Percentiles rank a stretch among this genome's conserved stretches.
Conservation (phyloP, 148 eudicot genomes). For the Arctostaphylos glauca region DNA sequence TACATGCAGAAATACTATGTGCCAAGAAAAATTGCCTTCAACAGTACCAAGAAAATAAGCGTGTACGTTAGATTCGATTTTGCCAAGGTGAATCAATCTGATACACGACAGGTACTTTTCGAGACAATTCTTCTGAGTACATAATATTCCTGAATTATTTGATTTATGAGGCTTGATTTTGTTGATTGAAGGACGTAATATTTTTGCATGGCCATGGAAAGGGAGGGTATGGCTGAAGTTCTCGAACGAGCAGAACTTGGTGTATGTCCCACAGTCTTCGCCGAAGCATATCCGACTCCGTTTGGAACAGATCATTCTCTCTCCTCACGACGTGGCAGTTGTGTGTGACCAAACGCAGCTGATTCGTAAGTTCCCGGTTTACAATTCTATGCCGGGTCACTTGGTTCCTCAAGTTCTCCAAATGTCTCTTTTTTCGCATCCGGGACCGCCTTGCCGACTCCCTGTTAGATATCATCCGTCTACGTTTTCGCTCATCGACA, state of each 20-base stretch:
- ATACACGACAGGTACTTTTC: no score
- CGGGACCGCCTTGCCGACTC: slow-evolving; percentile 62
- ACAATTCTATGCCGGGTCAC: slow-evolving; percentile 32
- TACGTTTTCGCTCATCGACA: slow-evolving; percentile 47
- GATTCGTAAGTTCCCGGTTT: slow-evolving; percentile 45
- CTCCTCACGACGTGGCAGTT: slow-evolving; percentile 25
- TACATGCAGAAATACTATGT: background rate
- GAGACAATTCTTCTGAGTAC: background rate
- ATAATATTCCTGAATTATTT: background rate
- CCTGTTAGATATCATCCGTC: slow-evolving; percentile 55
- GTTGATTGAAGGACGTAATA: slow-evolving; percentile 19
- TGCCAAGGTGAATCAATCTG: no score
- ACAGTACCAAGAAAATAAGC: background rate
- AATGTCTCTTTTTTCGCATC: slow-evolving; percentile 50
- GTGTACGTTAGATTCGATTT: background rate
- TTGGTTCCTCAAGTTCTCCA: slow-evolving; percentile 45
- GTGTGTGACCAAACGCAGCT: slow-evolving; percentile 28
- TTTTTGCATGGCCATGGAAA: slow-evolving; percentile 26
- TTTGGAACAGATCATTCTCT: slow-evolving; percentile 36
- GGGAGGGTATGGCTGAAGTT: slow-evolving; percentile 24
- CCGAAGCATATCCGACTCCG: slow-evolving; percentile 37
- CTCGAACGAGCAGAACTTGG: slow-evolving; percentile 38
- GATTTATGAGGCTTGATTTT: slow-evolving; percentile 17
- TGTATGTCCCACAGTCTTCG: slow-evolving; percentile 33
- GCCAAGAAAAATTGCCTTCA: no score